phyloP scores from a whole-genome alignment of 148 eudicot species.

The Salicornia ramosissima region DNA sequence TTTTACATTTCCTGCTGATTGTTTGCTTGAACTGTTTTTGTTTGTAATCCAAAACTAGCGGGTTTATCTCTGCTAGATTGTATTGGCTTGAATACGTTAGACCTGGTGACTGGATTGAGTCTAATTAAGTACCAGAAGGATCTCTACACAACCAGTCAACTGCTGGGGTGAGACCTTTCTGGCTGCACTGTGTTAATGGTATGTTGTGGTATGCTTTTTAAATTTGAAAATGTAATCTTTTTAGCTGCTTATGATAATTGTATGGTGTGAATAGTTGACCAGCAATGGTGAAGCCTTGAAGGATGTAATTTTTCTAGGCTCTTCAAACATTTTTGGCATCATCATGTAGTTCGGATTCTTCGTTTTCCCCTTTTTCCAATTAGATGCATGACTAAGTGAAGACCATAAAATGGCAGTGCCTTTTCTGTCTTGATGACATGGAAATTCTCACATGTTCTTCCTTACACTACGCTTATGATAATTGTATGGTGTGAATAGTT shows the following conservation, averaged over 20 bases:
- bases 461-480: background rate
- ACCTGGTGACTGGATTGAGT: too few species aligned
- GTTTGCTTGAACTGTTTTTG: too few species aligned
- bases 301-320: background rate
- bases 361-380: too few species aligned
- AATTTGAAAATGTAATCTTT: background rate
- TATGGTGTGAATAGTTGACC: background rate
- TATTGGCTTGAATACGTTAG: too few species aligned
- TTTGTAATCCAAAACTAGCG: too few species aligned
- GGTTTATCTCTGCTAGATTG: too few species aligned
- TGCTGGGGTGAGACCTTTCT: too few species aligned
- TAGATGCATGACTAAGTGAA: too few species aligned
- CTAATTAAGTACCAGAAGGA: background rate
- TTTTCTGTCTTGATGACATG: too few species aligned
- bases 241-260: background rate
- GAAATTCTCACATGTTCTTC: too few species aligned
- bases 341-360: constrained; percentile 5
- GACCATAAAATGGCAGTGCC: too few species aligned
- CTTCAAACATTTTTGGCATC: background rate
- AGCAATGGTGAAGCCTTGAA: background rate
- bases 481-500: background rate
- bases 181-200: background rate
- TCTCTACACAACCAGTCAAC: background rate
- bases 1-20: too few species aligned
- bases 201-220: background rate